Base-by-base conservation (phyloP, 23 red algal genomes). In the Gracilaria domingensis region DNA sequence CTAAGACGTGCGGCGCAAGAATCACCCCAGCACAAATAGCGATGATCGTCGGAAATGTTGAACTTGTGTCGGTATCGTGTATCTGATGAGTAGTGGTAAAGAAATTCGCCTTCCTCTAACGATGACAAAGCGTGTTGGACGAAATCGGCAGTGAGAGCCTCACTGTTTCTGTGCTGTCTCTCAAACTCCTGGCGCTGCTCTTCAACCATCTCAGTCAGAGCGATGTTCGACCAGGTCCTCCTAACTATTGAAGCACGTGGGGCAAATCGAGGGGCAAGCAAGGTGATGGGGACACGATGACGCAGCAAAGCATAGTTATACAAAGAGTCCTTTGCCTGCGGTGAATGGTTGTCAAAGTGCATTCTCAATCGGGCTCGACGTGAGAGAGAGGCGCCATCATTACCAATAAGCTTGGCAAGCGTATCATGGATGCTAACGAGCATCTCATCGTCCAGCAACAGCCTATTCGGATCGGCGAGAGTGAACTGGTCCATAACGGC, bases 401-500 rank as follows among this genome's bases (percentile, higher is more conserved):
- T 75, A 35, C 42, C 61, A 29, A 95, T 81, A n/a, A 98, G 90
- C 34, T 76, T 64, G 34, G 85, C 72, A n/a, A 98, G 82, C 12
- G 80, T 75, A 35, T 95, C 85, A 70, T 98, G 92, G 44, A 98
- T 81, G 13, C 28, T 35, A 18, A 26, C 49, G 38, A 94, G 85
- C 26, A 48, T 72, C 12, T 88, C 86, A 30, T 95, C 96, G 13
- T 89, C 83, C 17, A 75, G 48, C 50, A 98, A 89, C 51, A 95
- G 66, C 23, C 53, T 36, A 12, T 90, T 58, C 38, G 80, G 70
- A 72, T 98, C 96, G 58, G 86, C 56, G n/a, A 98, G 57, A 8
- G 59, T 84, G 80, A 98, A 98, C 37, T 95, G 91, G 62, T 98
- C 96, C 96, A 98, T 98, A 54, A 98, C 80, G 32, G 88, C 88